These are phyloP conservation scores for Yarrowia sp. DNA, from an alignment of 805 yeast genomes.

Conservation along the genomic window DNA sequence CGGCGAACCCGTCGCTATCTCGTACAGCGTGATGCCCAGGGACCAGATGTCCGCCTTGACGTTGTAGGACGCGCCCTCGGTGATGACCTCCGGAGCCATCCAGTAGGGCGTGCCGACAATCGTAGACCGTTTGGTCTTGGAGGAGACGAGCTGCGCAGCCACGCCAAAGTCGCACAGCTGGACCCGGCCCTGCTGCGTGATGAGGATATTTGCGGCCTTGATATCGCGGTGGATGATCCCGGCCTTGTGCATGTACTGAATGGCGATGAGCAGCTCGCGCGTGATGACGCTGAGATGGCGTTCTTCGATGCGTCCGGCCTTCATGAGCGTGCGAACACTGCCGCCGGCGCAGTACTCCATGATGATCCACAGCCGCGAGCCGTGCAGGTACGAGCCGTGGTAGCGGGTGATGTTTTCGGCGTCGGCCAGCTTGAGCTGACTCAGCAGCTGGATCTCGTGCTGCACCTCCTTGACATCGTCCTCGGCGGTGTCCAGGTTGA, in stretches of 20 bases:
- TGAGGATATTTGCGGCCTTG: constrained; percentile 92
- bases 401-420: constrained; percentile 93
- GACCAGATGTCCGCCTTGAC: constrained; percentile 98
- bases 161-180: constrained; percentile 97
- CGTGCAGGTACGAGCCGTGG: constrained; percentile 81
- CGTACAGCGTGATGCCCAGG: constrained; percentile 88
- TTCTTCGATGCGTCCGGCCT: constrained; percentile 88
- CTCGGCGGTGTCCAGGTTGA: constrained; percentile 86
- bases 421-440: constrained; percentile 63
- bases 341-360: constrained; percentile 99
- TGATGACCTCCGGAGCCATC: constrained; percentile 58
- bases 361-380: constrained; percentile 92
- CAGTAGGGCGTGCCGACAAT: constrained; percentile 68
- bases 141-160: constrained; percentile 84
- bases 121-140: constrained; percentile 77
- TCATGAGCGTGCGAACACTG: constrained; percentile 75
- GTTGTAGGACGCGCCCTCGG: constrained; percentile 45
- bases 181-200: constrained; percentile 84
- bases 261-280: constrained; percentile 75
- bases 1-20: constrained; percentile 95
- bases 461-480: constrained; percentile 96
- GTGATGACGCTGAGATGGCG: constrained; percentile 76
- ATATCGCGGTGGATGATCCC: constrained; percentile 96
- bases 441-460: constrained; percentile 81
- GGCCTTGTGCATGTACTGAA: constrained; percentile 76